Conservation (phyloP, 176 grass and related monocot species). For the Puccinellia tenuiflora region DNA sequence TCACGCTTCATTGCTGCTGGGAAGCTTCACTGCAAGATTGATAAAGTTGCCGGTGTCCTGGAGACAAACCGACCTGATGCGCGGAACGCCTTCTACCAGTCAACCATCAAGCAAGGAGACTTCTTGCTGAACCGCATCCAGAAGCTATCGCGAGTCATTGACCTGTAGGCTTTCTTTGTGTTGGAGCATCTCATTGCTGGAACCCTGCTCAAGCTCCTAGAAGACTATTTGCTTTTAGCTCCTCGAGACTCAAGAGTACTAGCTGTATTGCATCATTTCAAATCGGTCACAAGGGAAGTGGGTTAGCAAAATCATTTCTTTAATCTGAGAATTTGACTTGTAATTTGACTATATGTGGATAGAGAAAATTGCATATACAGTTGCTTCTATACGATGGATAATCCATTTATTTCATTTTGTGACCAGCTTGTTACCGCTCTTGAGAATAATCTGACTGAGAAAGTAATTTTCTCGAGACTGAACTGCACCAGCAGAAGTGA, state of each 20-base stretch:
- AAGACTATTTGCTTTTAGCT: not conserved
- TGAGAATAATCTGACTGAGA: not conserved
- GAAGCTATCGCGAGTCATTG: slow-evolving; percentile 91
- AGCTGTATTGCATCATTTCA: not conserved
- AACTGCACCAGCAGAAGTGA: not conserved
- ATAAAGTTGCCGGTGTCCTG: slow-evolving; percentile 87
- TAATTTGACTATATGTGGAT: slow-evolving; percentile 15
- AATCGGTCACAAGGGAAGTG: not conserved
- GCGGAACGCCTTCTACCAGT: slow-evolving; percentile 91
- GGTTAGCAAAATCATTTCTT: not conserved
- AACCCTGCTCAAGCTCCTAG: not conserved
- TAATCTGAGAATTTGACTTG: not conserved
- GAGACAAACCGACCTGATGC: slow-evolving; percentile 93
- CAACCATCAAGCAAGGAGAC: slow-evolving; percentile 97
- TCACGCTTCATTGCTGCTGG: slow-evolving; percentile 96
- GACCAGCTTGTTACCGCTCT: not conserved
- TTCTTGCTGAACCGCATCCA: slow-evolving; percentile 95
- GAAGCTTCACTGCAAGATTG: slow-evolving; percentile 98
- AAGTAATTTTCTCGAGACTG: not conserved
- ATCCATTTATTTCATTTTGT: not conserved
- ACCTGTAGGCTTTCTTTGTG: slow-evolving; percentile 48
- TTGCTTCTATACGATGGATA: not conserved
- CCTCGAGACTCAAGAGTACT: too few relatives aligned
- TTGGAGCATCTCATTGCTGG: not conserved
- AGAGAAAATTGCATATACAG: not conserved